Conservation (phyloP, 257 asterid genomes). For the Solanum verrucosum region DNA sequence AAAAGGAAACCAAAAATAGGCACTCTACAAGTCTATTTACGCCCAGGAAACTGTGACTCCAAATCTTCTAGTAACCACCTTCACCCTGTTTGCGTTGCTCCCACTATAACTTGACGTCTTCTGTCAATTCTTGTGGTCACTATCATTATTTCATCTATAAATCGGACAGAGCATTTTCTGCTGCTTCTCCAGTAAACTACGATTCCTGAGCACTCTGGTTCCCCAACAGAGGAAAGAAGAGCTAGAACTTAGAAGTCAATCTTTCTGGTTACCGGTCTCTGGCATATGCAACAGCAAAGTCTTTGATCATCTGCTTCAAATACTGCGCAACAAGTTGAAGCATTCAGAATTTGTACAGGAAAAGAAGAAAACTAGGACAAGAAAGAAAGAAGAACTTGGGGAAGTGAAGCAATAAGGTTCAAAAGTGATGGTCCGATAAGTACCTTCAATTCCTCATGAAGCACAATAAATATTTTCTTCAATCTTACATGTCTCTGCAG, state of each 20-base stretch:
- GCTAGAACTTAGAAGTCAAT: neutral
- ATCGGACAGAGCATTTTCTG: neutral
- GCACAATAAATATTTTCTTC: conserved; percentile 68
- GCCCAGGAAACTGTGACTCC: neutral
- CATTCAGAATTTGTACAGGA: conserved; percentile 1
- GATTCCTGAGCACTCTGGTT: neutral
- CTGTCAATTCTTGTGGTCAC: neutral
- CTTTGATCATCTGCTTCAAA: conserved; percentile 74
- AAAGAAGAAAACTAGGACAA: conserved; percentile 3
- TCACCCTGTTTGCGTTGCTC: neutral
- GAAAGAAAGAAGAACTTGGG: neutral
- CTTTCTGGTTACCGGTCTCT: conserved; percentile 24
- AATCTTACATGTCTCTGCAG: conserved; percentile 69
- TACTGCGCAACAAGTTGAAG: conserved; percentile 32
- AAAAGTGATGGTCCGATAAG: conserved; percentile 8
- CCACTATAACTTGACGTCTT: neutral
- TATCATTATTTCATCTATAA: neutral
- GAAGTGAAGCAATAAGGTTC: neutral
- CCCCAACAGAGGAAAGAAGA: neutral
- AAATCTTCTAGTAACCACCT: neutral
- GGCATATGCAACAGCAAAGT: conserved; percentile 44
- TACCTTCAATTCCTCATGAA: conserved; percentile 78
- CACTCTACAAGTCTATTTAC: neutral
- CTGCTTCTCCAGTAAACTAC: neutral
- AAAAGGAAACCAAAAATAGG: neutral